Base-by-base conservation (phyloP, 2,329 filamentous ascomycete genomes). In the Aureobasidium sp. region DNA sequence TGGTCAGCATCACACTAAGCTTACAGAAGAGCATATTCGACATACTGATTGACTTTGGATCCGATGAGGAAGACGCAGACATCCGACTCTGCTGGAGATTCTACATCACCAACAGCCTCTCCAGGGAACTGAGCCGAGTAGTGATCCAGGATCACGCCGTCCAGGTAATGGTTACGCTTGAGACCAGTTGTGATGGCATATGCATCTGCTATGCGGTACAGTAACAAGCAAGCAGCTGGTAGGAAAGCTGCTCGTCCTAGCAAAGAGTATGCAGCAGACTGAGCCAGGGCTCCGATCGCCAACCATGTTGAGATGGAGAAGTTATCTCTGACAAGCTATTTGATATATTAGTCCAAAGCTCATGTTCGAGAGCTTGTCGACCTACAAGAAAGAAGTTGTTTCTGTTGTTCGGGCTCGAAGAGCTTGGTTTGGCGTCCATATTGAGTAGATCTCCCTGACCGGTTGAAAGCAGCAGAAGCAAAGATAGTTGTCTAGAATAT, bases 231-330 rank as follows among this genome's bases (percentile, higher is more conserved):
- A 3, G 68, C 63, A 0, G 73, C 71, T 21, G 73, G 74, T 8
- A 74, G 30, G 32, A 77, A 66, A n/a, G 73, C 70, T 25, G 73
- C 67, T 21, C 67, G 69, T 52, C 70, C 71, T 62, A 71, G 64
- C 30, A 74, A 63, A n/a, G 73, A 59, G 11, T 74, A 65, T 50
- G 75, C 71, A 8, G 74, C 62, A 42, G 71, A 71, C 68, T 79
- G 76, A 9, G 75, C 59, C 25, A 73, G 61, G 36, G 73, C 74
- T 39, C 77, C 76, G 15, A 78, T 29, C 32, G 74, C 65, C 21
- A 79, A 72, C 75, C 75, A 77, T 16, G 75, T 76, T 11, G 72
- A 67, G 62, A 78, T 67, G 27, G 69, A 68, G 64, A 78, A 70
- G 55, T 71, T 72, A 61, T 75, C 69, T 25, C 74, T 73, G 27